Conservation (phyloP, 371 early-diverging fungal species). For the Rhizopus sp. region DNA sequence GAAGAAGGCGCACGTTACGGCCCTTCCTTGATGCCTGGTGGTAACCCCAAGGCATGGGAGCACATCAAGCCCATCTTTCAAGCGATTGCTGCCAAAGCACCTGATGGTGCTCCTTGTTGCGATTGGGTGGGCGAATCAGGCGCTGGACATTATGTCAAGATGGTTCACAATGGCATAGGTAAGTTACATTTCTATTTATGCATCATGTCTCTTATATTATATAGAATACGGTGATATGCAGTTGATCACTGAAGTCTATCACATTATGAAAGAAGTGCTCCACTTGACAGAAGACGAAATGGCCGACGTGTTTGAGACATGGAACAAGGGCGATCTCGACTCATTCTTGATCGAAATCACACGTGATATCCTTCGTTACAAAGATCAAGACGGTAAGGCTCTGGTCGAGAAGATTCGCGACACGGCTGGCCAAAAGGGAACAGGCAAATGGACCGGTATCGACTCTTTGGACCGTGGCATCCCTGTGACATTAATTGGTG, state of each 20-base stretch:
- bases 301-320: constrained; percentile 84
- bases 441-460: constrained; percentile 98
- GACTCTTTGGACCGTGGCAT: constrained; percentile 92
- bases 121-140: constrained; percentile 99
- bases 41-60: constrained; percentile 92
- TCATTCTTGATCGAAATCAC: constrained; percentile 98
- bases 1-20: constrained; percentile 99
- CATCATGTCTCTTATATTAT: neutral
- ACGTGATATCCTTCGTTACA: constrained; percentile 89
- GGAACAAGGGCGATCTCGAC: constrained; percentile 96
- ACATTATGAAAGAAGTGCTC: constrained; percentile 86
- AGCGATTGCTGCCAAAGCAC: constrained; percentile 90
- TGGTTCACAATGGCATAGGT: constrained; percentile 99
- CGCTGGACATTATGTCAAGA: constrained; percentile 99
- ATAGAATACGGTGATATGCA: constrained; percentile 99
- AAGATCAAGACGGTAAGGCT: constrained; percentile 83
- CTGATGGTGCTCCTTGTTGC: constrained; percentile 93
- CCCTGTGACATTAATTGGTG: constrained; percentile 96
- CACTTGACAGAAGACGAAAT: constrained; percentile 85
- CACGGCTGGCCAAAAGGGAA: constrained; percentile 98
- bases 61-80: constrained; percentile 94
- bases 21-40: constrained; percentile 99
- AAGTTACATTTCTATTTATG: constrained; percentile 8
- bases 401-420: constrained; percentile 96
- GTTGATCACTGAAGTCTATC: constrained; percentile 97